These are phyloP conservation scores for Pseudocercospora vitis DNA, from an alignment of 2,329 filamentous ascomycete genomes.

Conservation along the genomic window DNA sequence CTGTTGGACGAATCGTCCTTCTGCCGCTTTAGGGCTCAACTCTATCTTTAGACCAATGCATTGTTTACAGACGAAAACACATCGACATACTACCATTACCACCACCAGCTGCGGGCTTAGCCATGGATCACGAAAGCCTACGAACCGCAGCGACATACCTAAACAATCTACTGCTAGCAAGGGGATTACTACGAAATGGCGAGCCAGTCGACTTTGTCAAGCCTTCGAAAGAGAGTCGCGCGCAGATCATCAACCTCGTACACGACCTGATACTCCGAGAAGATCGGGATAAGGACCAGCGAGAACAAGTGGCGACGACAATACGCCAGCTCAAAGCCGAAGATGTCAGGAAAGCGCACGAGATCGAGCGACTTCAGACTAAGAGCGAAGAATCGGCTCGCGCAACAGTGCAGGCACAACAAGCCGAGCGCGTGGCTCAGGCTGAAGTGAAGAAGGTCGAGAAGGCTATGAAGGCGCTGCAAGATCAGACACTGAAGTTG, in stretches of 20 bases:
- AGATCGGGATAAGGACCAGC: constrained; percentile 90
- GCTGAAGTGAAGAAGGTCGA: constrained; percentile 82
- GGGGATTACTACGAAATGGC: constrained; percentile 62
- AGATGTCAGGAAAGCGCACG: constrained; percentile 63
- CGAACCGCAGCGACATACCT: constrained; percentile 63
- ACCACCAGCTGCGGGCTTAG: background rate
- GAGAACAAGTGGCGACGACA: constrained; percentile 76
- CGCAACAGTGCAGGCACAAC: constrained; percentile 72
- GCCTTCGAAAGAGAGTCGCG: constrained; percentile 69
- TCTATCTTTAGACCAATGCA: background rate
- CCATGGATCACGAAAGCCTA: constrained; percentile 54
- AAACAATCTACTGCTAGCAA: constrained; percentile 65
- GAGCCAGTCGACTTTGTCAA: constrained; percentile 78
- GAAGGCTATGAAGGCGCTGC: constrained; percentile 68
- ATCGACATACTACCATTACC: background rate
- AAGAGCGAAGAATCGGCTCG: constrained; percentile 59
- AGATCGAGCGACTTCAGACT: constrained; percentile 25
- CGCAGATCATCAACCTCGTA: constrained; percentile 84
- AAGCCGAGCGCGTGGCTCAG: constrained; percentile 69
- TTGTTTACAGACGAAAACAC: constrained; percentile 3
- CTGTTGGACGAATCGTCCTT: background rate
- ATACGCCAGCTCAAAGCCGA: constrained; percentile 75
- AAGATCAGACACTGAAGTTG: constrained; percentile 78
- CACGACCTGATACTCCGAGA: constrained; percentile 89
- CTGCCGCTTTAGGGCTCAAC: background rate